These are phyloP conservation scores for Fistulina hepatica DNA, from an alignment of 1,284 basidiomycete genomes.

Conservation along the genomic window DNA sequence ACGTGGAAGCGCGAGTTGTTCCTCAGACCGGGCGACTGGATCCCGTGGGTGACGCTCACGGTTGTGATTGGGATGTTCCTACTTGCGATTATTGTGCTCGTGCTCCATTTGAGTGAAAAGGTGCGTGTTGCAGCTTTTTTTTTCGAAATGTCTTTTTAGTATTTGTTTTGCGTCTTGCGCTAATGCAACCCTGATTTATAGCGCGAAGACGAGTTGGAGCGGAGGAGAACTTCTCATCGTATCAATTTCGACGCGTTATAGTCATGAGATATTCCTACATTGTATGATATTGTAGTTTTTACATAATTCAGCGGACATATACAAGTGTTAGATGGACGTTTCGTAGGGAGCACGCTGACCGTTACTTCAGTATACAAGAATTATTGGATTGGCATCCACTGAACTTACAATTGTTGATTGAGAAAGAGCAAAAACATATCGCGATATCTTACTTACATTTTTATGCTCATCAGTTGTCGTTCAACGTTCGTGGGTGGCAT, in stretches of 20 bases:
- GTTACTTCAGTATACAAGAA: not conserved
- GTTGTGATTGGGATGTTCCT: constrained; percentile 67
- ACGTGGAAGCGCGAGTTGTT: constrained; percentile 88
- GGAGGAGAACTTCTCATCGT: constrained; percentile 78
- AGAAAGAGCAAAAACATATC: not conserved
- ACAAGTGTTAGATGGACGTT: not conserved
- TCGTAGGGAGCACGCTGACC: not conserved
- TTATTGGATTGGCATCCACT: not conserved
- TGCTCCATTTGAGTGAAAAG: constrained; percentile 89
- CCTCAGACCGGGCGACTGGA: constrained; percentile 92
- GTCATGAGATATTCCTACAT: too few relatives aligned
- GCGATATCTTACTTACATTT: too few relatives aligned
- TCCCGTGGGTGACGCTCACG: constrained; percentile 89
- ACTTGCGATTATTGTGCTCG: constrained; percentile 75
- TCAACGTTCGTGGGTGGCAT: too few relatives aligned
- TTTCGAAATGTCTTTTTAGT: constrained; percentile 1
- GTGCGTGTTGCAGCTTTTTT: constrained; percentile 28
- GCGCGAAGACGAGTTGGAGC: constrained; percentile 88
- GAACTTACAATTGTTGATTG: not conserved
- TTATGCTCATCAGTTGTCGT: too few relatives aligned
- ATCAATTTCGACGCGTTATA: constrained; percentile 95
- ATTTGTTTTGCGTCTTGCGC: constrained; percentile 8
- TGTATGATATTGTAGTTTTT: not conserved
- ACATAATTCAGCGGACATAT: not conserved
- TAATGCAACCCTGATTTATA: constrained; percentile 22